Evolutionary conservation across 2,329 filamentous ascomycete species (phyloP), one percentile per base, ranked within the genome.

Genomic region (Aotearoamyces nothofagi): DNA sequence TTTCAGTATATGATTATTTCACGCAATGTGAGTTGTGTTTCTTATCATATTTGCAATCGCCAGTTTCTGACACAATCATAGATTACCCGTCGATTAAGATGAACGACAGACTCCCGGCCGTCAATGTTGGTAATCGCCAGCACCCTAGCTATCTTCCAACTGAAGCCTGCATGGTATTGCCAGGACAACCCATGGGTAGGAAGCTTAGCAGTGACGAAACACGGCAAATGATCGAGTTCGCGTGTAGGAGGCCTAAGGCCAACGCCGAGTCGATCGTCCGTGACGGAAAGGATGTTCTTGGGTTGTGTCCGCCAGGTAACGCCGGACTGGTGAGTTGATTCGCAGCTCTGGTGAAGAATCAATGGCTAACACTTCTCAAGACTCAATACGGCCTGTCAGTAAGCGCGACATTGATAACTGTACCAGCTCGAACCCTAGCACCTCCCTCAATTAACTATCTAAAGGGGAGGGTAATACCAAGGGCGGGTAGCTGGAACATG

Each of bases 391-490:
- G 75, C 4, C 58, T 92, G 35, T 52, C 54, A 2, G 62, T 84
- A 3, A 60, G 57, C 5, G 62, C 65, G 9, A 51, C 58, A 1
- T 60, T 92, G 20, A 56, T 92, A 24, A 77, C 76, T 0, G 78
- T 92, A 0, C 59, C 60, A 1, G 83, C 68, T 2, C 71, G 82
- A n/a, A n/a, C n/a, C n/a, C n/a, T n/a, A n/a, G n/a, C n/a, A n/a
- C n/a, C n/a, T n/a, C n/a, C n/a, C n/a, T n/a, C n/a, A n/a, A n/a
- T n/a, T n/a, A n/a, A n/a, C n/a, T n/a, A n/a, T n/a, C n/a, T n/a
- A n/a, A n/a, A n/a, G n/a, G n/a, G n/a, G n/a, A n/a, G n/a, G n/a
- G n/a, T n/a, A n/a, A n/a, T n/a, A n/a, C n/a, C n/a, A n/a, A 36
- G 30, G 1, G 52, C 55, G 8, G 78, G 73, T 1, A 58, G 61